phyloP scores from a whole-genome alignment of 306 rosid genomes.

The Macrotyloma uniflorum region DNA sequence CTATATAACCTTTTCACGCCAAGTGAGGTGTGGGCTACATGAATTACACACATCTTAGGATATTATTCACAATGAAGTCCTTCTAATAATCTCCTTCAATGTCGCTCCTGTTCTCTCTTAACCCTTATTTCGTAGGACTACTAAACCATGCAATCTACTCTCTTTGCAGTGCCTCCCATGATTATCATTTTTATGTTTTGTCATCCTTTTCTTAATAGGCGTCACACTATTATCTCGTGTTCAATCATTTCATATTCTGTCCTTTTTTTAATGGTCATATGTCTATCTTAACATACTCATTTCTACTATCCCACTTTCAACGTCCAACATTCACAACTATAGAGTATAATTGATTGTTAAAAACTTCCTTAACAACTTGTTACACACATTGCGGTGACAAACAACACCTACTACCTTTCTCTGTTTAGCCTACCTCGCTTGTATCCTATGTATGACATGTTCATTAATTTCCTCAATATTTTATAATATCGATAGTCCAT shows the following conservation, averaged over 20 bases:
- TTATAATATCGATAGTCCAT: background rate
- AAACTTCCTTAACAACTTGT: background rate
- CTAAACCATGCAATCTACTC: background rate
- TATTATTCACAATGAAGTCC: background rate
- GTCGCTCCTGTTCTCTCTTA: background rate
- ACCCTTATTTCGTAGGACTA: background rate
- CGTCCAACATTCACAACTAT: background rate
- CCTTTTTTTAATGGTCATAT: background rate
- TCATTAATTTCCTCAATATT: background rate
- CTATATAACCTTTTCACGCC: too few relatives aligned
- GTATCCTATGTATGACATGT: background rate
- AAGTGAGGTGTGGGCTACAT: too few relatives aligned
- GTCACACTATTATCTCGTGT: background rate
- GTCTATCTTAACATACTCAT: background rate
- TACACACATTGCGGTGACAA: background rate
- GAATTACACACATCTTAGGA: too few relatives aligned
- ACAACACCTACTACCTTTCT: background rate
- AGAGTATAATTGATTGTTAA: background rate
- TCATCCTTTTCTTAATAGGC: background rate
- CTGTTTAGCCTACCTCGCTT: background rate
- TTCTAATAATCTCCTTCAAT: background rate
- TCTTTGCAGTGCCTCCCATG: background rate
- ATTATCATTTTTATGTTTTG: background rate
- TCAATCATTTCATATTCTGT: background rate
- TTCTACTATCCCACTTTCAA: background rate